Evolutionary conservation across 345 rosid genomes (phyloP).

Genomic region (Salix arbutifolia): DNA sequence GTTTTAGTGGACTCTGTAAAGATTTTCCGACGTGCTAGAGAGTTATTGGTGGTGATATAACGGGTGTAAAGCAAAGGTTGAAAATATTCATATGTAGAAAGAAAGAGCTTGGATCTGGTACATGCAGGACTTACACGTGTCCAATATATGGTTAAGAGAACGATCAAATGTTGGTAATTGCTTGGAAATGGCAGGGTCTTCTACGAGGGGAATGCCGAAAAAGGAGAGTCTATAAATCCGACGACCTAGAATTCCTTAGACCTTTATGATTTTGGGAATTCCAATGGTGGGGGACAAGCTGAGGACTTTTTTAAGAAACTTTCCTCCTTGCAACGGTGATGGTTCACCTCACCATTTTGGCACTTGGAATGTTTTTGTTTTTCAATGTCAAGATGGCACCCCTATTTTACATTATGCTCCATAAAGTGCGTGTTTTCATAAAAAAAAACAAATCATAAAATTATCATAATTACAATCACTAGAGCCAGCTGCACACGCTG

Average conservation of each 20-base stretch:
- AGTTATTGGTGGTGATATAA: background rate
- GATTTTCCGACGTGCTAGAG: background rate
- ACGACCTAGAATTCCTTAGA: background rate
- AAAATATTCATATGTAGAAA: too few relatives aligned
- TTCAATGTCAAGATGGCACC: background rate
- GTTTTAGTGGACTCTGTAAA: background rate
- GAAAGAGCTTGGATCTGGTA: background rate
- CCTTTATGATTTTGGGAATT: background rate
- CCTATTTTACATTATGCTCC: too few relatives aligned
- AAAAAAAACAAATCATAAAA: too few relatives aligned
- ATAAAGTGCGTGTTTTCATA: too few relatives aligned
- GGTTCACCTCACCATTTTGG: conserved; percentile 6
- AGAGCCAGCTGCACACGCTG: too few relatives aligned
- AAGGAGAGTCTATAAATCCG: background rate
- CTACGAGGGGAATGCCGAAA: background rate
- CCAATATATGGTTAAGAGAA: background rate
- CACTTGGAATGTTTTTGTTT: background rate
- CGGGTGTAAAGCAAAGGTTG: background rate
- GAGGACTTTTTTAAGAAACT: background rate
- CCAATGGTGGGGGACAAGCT: background rate
- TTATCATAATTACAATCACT: too few relatives aligned
- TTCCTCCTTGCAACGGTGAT: background rate
- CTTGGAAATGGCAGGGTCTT: background rate
- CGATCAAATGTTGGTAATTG: background rate
- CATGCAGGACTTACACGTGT: background rate